Conservation (phyloP, 768 basidiomycete species). For the Collybia mongolica region DNA sequence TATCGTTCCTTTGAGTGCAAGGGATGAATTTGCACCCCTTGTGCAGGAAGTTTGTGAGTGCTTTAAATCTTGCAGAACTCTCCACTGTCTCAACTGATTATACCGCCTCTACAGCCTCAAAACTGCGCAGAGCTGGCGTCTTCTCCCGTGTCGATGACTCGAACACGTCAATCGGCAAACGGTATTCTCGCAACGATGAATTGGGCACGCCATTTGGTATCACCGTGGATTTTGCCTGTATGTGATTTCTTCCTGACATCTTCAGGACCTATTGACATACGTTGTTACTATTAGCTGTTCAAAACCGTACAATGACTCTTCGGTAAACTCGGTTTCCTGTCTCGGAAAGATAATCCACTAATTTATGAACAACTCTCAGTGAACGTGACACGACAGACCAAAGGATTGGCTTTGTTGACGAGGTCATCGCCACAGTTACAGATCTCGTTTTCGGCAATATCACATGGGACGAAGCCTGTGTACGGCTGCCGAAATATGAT, state of each 20-base stretch:
- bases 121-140: slow-evolving; percentile 85
- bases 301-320: slow-evolving; percentile 92
- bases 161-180: slow-evolving; percentile 91
- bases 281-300: slow-evolving; percentile 55
- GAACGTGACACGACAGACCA: slow-evolving; percentile 96
- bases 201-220: slow-evolving; percentile 96
- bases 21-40: slow-evolving; percentile 80
- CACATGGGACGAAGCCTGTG: slow-evolving; percentile 76
- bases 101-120: slow-evolving; percentile 54
- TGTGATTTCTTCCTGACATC: slow-evolving; percentile 17
- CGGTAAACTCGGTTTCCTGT: slow-evolving; percentile 46
- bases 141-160: slow-evolving; percentile 96
- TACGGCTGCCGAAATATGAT: slow-evolving; percentile 73
- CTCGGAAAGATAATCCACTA: background rate
- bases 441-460: slow-evolving; percentile 75
- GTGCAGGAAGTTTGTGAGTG: slow-evolving; percentile 89
- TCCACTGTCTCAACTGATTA: slow-evolving; percentile 2
- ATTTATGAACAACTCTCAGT: slow-evolving; percentile 33
- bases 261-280: background rate
- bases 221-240: slow-evolving; percentile 91
- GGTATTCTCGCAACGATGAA: slow-evolving; percentile 97
- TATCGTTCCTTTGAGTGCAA: slow-evolving; percentile 90
- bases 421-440: slow-evolving; percentile 78
- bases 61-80: background rate
- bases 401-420: slow-evolving; percentile 86